Base-by-base conservation (phyloP, 2,329 filamentous ascomycete genomes). In the Amauroascus niger region DNA sequence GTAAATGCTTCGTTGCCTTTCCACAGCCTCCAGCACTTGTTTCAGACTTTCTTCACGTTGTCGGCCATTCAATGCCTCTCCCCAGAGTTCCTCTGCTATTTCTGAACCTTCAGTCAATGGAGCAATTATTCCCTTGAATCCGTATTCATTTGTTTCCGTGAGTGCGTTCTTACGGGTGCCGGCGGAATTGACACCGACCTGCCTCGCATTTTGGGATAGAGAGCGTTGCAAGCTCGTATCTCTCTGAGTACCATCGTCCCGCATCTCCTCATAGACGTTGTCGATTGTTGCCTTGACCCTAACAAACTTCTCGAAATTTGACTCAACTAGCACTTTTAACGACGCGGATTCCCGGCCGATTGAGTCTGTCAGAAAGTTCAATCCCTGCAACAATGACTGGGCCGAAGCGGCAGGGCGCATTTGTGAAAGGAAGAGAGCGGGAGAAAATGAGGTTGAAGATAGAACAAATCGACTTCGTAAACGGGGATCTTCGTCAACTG, bases 261-360 rank as follows among this genome's bases (percentile, higher is more conserved):
- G 76, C 93, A 98, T 98, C 69, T 98, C 93, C 58, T 84, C 94
- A 72, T 98, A 98, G 50, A 98, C 93, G 71, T 95, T 95, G 72
- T 98, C 93, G 64, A 98, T 97, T 6, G 91, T 97, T 16, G 91
- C 88, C 70, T 98, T 98, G 41, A 93, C 93, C 58, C 88, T 86
- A 53, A 98, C 93, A 73, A 98, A 98, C 60, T 91, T 86, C 71
- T 98, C 94, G 66, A 98, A 98, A 68, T 98, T 98, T 59, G 88
- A 91, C 69, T 98, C 93, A 22, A 98, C 93, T 16, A 98, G 79
- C 9, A 95, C 87, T 67, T 98, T 98, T 57, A 98, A 79, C 3
- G 90, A 96, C 0, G 91, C 93, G 0, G 91, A 96, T 70, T 98
- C 98, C 71, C 97, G 88, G 64, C 97, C 93, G 64, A 98, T 98